phyloP scores from a whole-genome alignment of 768 basidiomycete genomes.

The Obba rivulosa region DNA sequence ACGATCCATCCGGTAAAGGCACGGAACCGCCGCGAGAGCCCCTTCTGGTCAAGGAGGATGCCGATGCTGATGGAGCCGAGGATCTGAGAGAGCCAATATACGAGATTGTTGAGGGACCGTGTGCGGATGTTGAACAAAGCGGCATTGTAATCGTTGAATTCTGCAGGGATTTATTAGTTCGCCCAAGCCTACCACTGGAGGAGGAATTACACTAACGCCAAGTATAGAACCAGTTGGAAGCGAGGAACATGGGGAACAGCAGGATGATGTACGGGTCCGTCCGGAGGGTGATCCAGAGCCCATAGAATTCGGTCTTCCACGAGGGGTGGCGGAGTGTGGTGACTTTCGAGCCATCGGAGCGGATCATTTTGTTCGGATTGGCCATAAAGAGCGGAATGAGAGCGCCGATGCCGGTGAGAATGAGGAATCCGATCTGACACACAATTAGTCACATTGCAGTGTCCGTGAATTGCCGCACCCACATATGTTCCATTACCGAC shows the following conservation, averaged over 20 bases:
- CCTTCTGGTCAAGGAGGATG: constrained; percentile 53
- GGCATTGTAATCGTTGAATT: constrained; percentile 78
- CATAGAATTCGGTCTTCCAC: constrained; percentile 71
- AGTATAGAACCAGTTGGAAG: constrained; percentile 82
- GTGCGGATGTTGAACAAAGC: constrained; percentile 77
- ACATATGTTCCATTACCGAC: constrained; percentile 77
- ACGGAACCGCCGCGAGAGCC: constrained; percentile 56
- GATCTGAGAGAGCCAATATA: constrained; percentile 80
- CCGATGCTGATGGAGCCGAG: constrained; percentile 71
- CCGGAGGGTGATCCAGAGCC: constrained; percentile 60
- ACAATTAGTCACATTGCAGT: not conserved
- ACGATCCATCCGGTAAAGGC: constrained; percentile 67
- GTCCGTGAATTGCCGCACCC: constrained; percentile 18
- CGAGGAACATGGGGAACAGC: constrained; percentile 83
- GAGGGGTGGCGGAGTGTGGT: constrained; percentile 59
- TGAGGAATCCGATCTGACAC: constrained; percentile 64
- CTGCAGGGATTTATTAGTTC: constrained; percentile 28
- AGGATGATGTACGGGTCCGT: constrained; percentile 70
- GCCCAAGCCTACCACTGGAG: not conserved
- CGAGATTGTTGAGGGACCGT: constrained; percentile 68
- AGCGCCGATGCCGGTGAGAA: constrained; percentile 67
- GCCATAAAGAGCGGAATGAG: constrained; percentile 65
- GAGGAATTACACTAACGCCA: constrained; percentile 54
- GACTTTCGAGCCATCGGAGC: constrained; percentile 71
- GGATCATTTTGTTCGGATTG: constrained; percentile 64